These are phyloP conservation scores for Elaeis oleifera DNA, from an alignment of 202 grass and related monocot species.

Conservation along the genomic window DNA sequence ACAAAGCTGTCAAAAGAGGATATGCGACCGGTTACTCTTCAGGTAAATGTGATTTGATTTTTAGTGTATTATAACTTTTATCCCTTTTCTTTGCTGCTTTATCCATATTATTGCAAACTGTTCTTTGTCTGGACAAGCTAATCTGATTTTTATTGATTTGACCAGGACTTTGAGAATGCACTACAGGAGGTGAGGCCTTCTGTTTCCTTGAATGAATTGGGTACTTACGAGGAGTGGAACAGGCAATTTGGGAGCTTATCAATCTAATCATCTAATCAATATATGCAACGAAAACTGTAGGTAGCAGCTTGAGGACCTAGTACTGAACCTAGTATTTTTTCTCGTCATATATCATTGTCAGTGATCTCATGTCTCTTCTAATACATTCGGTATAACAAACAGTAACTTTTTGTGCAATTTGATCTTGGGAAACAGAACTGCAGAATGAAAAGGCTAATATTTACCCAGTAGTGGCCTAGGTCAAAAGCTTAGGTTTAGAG, in stretches of 20 bases:
- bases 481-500: too few species aligned
- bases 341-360: too few species aligned
- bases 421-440: too few species aligned
- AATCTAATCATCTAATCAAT: conserved; percentile 22
- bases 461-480: too few species aligned
- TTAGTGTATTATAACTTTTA: neutral
- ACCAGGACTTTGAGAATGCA: conserved; percentile 83
- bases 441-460: too few species aligned
- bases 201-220: conserved; percentile 70
- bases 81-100: neutral
- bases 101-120: neutral
- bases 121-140: neutral
- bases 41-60: conserved; percentile 35
- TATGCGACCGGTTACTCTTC: conserved; percentile 57
- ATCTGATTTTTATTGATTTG: neutral
- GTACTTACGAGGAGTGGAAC: conserved; percentile 83
- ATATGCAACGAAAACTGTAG: conserved; percentile 9
- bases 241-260: conserved; percentile 85
- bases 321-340: neutral
- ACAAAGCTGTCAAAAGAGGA: conserved; percentile 73
- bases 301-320: conserved; percentile 1
- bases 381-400: too few species aligned
- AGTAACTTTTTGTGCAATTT: too few species aligned
- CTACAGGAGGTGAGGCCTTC: conserved; percentile 88
- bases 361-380: too few species aligned